Conservation (phyloP, 75 land plant genomes). For the Cupressus sempervirens region DNA sequence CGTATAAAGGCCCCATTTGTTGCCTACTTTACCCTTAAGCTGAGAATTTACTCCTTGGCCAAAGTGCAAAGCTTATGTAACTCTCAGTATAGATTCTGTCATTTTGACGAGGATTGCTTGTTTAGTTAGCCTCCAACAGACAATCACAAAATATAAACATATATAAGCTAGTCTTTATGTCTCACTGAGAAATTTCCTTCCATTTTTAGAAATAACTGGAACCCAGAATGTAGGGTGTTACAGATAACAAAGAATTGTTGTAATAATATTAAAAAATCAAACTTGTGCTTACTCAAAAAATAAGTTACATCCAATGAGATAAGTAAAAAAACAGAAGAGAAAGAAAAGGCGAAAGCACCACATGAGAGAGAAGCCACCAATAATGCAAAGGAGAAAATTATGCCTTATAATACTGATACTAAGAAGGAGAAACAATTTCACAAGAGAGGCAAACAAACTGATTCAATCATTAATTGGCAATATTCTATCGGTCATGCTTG, state of each 20-base stretch:
- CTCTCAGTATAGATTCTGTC: not conserved
- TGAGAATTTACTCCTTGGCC: not conserved
- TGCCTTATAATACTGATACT: not conserved
- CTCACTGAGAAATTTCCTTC: not conserved
- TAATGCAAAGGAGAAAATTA: not conserved
- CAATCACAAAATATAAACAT: too few species aligned
- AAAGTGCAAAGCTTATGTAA: not conserved
- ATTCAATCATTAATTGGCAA: not conserved
- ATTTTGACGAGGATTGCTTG: not conserved
- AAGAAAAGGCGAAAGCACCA: not conserved
- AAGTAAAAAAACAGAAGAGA: not conserved
- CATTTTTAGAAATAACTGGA: not conserved
- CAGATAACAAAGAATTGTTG: not conserved
- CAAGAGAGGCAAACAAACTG: not conserved
- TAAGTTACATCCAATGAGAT: not conserved
- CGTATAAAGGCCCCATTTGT: not conserved
- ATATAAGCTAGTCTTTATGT: not conserved
- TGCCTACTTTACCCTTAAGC: not conserved
- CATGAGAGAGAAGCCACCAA: not conserved
- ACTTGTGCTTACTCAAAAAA: not conserved
- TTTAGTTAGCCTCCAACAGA: not conserved
- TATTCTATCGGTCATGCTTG: not conserved
- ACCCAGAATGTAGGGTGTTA: not conserved
- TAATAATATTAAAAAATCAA: not conserved
- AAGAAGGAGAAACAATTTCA: not conserved